Evolutionary conservation across 1,139 yeast species (phyloP).

Genomic region (Candida mesenterica): DNA sequence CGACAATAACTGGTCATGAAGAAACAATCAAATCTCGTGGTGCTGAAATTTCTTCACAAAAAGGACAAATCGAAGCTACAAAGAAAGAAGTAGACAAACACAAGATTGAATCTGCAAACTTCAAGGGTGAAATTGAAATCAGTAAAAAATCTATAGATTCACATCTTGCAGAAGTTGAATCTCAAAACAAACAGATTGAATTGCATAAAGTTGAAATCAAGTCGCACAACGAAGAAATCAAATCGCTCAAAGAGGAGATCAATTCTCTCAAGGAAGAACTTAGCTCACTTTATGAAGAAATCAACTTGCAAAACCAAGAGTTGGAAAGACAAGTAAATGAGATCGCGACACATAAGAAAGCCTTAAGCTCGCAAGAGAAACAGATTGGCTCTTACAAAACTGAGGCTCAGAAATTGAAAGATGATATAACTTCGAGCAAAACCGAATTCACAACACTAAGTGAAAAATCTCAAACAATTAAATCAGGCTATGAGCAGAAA

Average conservation of each 20-base stretch:
- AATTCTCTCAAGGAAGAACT: background rate
- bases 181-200: constrained; percentile 1
- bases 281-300: background rate
- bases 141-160: too few species aligned
- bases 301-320: constrained; percentile 1
- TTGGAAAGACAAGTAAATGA: constrained; percentile 2
- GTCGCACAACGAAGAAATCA: background rate
- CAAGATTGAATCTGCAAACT: background rate
- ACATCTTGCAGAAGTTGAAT: too few species aligned
- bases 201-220: constrained; percentile 3
- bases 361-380: background rate
- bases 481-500: constrained; percentile 1
- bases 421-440: background rate
- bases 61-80: background rate
- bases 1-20: background rate
- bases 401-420: background rate
- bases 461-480: background rate
- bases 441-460: background rate
- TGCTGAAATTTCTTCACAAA: background rate
- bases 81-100: background rate
- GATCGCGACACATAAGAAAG: background rate
- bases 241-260: constrained; percentile 1
- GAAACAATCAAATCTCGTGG: background rate
- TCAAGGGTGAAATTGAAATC: too few species aligned
- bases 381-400: background rate